phyloP scores from a whole-genome alignment of 352 stramenopile species.

The Globisporangium irregulare region DNA sequence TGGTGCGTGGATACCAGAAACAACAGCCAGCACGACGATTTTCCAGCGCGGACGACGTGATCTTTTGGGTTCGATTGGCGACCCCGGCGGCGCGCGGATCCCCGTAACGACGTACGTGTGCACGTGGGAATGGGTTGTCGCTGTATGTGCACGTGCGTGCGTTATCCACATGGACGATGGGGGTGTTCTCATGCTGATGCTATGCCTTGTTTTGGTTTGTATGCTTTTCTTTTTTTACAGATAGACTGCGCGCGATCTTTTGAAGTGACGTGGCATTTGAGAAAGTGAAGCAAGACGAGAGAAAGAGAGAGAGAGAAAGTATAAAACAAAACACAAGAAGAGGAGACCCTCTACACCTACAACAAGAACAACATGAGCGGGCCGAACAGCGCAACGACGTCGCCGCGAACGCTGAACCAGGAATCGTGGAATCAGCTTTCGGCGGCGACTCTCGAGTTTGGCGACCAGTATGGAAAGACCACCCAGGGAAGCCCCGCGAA shows the following conservation, averaged over 20 bases:
- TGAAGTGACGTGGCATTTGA: slow-evolving; percentile 6
- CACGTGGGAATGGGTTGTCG: not conserved
- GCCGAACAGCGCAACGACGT: slow-evolving; percentile 39
- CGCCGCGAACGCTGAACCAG: slow-evolving; percentile 46
- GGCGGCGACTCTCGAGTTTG: slow-evolving; percentile 71
- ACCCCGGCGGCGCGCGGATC: not conserved
- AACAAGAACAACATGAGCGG: slow-evolving; percentile 9
- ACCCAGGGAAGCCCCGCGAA: slow-evolving; percentile 29
- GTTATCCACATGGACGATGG: not conserved
- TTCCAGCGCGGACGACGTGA: slow-evolving; percentile 6
- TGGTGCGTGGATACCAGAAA: not conserved
- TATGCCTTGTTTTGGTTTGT: not conserved
- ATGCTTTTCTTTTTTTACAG: not conserved
- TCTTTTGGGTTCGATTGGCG: slow-evolving; percentile 9
- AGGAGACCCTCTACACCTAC: not conserved
- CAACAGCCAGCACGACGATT: slow-evolving; percentile 6
- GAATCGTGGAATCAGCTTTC: slow-evolving; percentile 75
- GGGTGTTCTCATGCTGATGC: not conserved
- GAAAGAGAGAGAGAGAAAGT: not conserved
- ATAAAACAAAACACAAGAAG: not conserved
- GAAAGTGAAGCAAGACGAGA: not conserved
- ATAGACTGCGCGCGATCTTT: slow-evolving; percentile 8
- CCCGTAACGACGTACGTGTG: slow-evolving; percentile 4
- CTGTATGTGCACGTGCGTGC: not conserved
- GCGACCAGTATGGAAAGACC: slow-evolving; percentile 53